Percentiles rank a stretch among this genome's conserved stretches.
These are phyloP conservation scores for Blastobotrys peoriensis DNA, from an alignment of 805 yeast genomes.

Conservation along the genomic window DNA sequence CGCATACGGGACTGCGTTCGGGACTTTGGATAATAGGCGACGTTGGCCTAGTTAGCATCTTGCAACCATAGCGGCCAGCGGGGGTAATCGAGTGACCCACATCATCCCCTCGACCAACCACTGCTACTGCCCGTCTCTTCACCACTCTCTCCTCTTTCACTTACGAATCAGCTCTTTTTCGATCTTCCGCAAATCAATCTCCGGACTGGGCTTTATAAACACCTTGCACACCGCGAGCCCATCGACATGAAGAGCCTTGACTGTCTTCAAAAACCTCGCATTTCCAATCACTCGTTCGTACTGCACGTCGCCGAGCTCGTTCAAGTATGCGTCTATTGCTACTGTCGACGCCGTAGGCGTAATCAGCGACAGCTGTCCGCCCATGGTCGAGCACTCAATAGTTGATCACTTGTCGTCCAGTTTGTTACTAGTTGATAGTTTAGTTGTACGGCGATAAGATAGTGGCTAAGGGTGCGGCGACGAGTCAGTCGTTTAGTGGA, in stretches of 20 bases:
- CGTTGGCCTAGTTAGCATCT: not conserved
- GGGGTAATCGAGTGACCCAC: too few species aligned
- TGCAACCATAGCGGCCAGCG: too few species aligned
- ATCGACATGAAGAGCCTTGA: constrained; percentile 66
- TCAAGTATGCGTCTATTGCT: constrained; percentile 83
- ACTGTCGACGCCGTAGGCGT: constrained; percentile 91
- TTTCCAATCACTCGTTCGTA: constrained; percentile 72
- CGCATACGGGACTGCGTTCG: constrained; percentile 49
- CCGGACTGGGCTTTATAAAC: constrained; percentile 64
- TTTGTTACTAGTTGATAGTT: too few species aligned
- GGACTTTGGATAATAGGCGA: not conserved
- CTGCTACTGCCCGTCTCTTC: too few species aligned
- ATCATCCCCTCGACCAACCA: too few species aligned
- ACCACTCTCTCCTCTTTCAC: constrained; percentile 15
- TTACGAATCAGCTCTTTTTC: constrained; percentile 20
- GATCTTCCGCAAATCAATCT: constrained; percentile 20
- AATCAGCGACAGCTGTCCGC: constrained; percentile 74
- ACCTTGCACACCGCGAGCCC: constrained; percentile 76
- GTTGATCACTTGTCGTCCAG: too few species aligned
- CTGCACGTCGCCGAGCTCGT: constrained; percentile 68
- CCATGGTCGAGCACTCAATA: too few species aligned
- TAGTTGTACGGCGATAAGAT: too few species aligned
- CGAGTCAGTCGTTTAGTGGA: too few species aligned
- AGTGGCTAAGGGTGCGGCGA: too few species aligned
- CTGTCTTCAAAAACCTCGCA: constrained; percentile 79